Evolutionary conservation across 306 rosid genomes (phyloP).

Genomic region (Canavalia gladiata): DNA sequence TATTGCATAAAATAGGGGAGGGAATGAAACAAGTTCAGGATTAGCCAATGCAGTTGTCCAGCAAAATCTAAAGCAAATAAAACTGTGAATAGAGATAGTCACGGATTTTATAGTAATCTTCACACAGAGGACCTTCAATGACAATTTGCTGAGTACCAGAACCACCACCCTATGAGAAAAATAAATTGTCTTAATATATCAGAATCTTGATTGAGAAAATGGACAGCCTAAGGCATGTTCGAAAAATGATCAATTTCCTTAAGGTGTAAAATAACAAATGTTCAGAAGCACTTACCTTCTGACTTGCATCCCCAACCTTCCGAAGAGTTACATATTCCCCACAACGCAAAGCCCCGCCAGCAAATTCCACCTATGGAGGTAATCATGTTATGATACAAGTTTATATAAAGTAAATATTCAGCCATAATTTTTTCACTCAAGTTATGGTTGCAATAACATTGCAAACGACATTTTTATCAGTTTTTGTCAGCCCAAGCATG

Average conservation of each 20-base stretch:
- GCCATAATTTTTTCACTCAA: background rate
- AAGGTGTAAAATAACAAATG: constrained; percentile 31
- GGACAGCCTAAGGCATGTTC: background rate
- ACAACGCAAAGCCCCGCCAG: constrained; percentile 89
- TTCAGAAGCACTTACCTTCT: constrained; percentile 68
- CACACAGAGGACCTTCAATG: constrained; percentile 92
- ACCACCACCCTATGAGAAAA: constrained; percentile 73
- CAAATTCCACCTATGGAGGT: constrained; percentile 78
- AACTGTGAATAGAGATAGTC: constrained; percentile 86
- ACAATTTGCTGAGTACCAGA: constrained; percentile 90
- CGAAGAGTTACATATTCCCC: constrained; percentile 92
- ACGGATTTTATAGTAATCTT: constrained; percentile 85
- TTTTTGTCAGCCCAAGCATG: constrained; percentile 25
- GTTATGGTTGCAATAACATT: constrained; percentile 27
- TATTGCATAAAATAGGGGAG: background rate
- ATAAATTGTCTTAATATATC: background rate
- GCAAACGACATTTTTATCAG: constrained; percentile 5
- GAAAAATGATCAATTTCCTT: constrained; percentile 7
- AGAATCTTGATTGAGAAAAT: constrained; percentile 37
- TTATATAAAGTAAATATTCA: constrained; percentile 9
- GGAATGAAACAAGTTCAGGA: constrained; percentile 27
- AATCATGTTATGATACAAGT: constrained; percentile 26
- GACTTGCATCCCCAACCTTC: constrained; percentile 90
- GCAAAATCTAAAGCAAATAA: constrained; percentile 70
- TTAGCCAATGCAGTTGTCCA: constrained; percentile 33